Conservation (phyloP, 768 basidiomycete species). For the Gautieria morchelliformis region DNA sequence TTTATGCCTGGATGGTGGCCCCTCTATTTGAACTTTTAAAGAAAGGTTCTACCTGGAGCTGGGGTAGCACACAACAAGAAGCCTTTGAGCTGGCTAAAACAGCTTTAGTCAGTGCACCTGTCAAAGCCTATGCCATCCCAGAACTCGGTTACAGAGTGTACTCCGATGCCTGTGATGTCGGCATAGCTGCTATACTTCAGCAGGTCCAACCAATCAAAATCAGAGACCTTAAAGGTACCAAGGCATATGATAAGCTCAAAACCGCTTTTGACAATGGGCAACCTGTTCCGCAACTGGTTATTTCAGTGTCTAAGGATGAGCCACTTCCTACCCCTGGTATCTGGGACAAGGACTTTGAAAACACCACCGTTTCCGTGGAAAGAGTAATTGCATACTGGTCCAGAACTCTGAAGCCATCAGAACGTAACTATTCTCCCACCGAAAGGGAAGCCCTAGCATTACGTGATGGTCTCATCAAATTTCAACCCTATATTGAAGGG, state of each 20-base stretch:
- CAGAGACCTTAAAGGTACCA: constrained; percentile 21
- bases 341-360: constrained; percentile 16
- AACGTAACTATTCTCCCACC: constrained; percentile 12
- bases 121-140: constrained; percentile 21
- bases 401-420: constrained; percentile 11
- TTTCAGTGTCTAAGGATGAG: constrained; percentile 9
- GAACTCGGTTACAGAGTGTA: constrained; percentile 27
- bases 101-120: constrained; percentile 22
- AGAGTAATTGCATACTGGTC: constrained; percentile 12
- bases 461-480: constrained; percentile 12
- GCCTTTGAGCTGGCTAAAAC: constrained; percentile 22
- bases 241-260: constrained; percentile 12
- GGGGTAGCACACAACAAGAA: constrained; percentile 16
- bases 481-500: constrained; percentile 13
- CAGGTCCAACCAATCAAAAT: constrained; percentile 22
- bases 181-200: constrained; percentile 14
- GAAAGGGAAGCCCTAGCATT: constrained; percentile 12
- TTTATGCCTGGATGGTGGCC: constrained; percentile 23
- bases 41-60: constrained; percentile 18
- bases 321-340: constrained; percentile 20
- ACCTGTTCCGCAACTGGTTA: constrained; percentile 7
- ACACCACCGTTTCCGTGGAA: constrained; percentile 11
- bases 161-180: constrained; percentile 22
- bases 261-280: constrained; percentile 4
- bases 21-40: constrained; percentile 26